Evolutionary conservation across 2,329 filamentous ascomycete genomes (phyloP).

Genomic region (Fusarium guadeloupense): DNA sequence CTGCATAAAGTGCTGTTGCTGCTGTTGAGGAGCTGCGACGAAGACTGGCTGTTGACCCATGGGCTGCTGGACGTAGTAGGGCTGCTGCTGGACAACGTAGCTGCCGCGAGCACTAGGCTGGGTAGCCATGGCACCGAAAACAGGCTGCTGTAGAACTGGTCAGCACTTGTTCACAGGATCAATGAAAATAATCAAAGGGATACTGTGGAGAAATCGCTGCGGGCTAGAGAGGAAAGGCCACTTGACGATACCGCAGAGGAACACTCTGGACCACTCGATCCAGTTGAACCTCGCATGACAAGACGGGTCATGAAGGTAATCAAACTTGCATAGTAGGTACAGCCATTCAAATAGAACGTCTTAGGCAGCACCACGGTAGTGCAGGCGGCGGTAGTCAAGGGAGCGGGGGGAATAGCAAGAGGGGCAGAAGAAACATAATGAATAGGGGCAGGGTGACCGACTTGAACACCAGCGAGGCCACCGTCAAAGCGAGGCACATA

Average conservation of each 20-base stretch:
- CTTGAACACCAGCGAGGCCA: constrained; percentile 45
- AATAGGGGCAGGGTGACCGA: constrained; percentile 45
- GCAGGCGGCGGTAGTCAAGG: constrained; percentile 39
- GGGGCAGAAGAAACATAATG: constrained; percentile 42
- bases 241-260: neutral
- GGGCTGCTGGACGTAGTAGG: constrained; percentile 46
- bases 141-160: constrained; percentile 45
- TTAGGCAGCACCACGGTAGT: constrained; percentile 47
- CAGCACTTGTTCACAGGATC: constrained; percentile 11
- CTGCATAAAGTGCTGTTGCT: constrained; percentile 39
- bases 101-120: constrained; percentile 41
- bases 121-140: constrained; percentile 41
- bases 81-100: constrained; percentile 49
- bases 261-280: constrained; percentile 2
- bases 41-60: constrained; percentile 46
- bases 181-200: neutral
- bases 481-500: constrained; percentile 65
- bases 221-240: neutral
- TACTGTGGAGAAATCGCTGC: neutral
- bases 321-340: constrained; percentile 54
- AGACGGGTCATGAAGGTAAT: constrained; percentile 3
- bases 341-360: constrained; percentile 46
- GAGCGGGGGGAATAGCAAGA: constrained; percentile 31
- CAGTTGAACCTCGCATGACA: neutral
- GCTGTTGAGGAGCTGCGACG: constrained; percentile 44